phyloP scores from a whole-genome alignment of 2,329 filamentous ascomycete species.

The Fonsecaea pedrosoi region DNA sequence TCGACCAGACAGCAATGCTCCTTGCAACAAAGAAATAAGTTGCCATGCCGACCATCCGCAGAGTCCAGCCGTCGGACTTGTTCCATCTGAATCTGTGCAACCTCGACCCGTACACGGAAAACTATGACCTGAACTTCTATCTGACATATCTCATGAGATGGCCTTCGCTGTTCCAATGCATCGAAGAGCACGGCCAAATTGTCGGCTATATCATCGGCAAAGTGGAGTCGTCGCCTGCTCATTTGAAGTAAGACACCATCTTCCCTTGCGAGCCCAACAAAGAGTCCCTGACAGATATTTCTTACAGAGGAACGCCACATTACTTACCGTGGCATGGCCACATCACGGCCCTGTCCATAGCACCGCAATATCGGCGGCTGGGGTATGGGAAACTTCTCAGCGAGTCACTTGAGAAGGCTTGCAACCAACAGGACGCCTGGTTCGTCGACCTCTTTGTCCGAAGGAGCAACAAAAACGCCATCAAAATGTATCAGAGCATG shows the following conservation, averaged over 20 bases:
- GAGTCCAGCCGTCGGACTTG: constrained; percentile 83
- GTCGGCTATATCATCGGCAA: constrained; percentile 99
- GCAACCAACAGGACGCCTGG: constrained; percentile 83
- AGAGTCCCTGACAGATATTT: constrained; percentile 11
- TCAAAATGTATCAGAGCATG: constrained; percentile 86
- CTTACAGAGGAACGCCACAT: constrained; percentile 67
- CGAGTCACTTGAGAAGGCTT: constrained; percentile 78
- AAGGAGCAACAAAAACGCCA: constrained; percentile 84
- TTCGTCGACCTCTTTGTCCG: constrained; percentile 96
- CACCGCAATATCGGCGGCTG: constrained; percentile 81
- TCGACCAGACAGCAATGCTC: neutral
- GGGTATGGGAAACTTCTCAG: constrained; percentile 87
- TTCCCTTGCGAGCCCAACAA: neutral
- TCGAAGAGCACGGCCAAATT: constrained; percentile 88
- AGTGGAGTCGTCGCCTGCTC: constrained; percentile 71
- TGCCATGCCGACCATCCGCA: constrained; percentile 80
- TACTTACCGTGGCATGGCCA: constrained; percentile 99
- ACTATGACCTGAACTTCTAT: constrained; percentile 95
- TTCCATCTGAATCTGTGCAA: constrained; percentile 93
- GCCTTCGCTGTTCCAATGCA: constrained; percentile 92
- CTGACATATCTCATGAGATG: constrained; percentile 94
- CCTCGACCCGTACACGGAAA: constrained; percentile 95
- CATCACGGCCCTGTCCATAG: constrained; percentile 93
- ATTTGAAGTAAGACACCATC: constrained; percentile 63
- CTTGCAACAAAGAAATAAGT: neutral